Evolutionary conservation across 1,284 basidiomycete genomes (phyloP).

Genomic region (Porogramme epimiltina): DNA sequence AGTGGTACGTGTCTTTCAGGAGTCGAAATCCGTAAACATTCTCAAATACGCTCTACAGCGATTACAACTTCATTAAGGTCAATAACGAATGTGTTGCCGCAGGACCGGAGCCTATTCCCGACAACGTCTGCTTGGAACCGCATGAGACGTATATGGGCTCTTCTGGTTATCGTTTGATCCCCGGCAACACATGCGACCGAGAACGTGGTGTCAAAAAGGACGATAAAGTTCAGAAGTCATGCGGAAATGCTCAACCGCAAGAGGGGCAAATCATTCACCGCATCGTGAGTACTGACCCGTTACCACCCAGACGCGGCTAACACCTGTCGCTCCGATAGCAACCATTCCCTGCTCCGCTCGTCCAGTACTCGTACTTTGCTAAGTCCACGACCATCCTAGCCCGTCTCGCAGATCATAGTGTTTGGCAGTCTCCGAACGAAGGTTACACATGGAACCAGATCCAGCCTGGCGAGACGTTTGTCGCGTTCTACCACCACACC

Average conservation of each 20-base stretch:
- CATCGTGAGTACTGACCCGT: constrained; percentile 47
- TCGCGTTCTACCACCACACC: constrained; percentile 86
- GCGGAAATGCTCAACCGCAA: constrained; percentile 73
- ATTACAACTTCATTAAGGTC: constrained; percentile 85
- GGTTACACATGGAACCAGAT: constrained; percentile 88
- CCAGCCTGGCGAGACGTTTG: constrained; percentile 62
- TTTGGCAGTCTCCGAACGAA: constrained; percentile 96
- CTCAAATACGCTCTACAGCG: constrained; percentile 46
- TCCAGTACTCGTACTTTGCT: constrained; percentile 86
- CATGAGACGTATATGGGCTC: constrained; percentile 82
- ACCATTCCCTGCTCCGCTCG: constrained; percentile 70
- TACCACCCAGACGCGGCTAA: background rate
- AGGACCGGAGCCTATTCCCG: constrained; percentile 85
- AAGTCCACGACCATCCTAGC: constrained; percentile 81
- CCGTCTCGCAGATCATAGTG: constrained; percentile 72
- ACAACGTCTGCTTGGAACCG: constrained; percentile 69
- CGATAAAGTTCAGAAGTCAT: constrained; percentile 69
- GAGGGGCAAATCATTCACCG: constrained; percentile 76
- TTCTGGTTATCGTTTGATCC: constrained; percentile 90
- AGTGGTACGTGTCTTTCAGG: constrained; percentile 65
- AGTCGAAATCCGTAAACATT: background rate
- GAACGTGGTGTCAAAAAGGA: constrained; percentile 71
- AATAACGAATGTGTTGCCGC: constrained; percentile 75
- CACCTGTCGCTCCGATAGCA: constrained; percentile 51
- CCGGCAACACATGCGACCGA: constrained; percentile 85